A percentile compares a stretch with the other conserved stretches of the same genome.
Evolutionary conservation across 768 basidiomycete species (phyloP).

Genomic region (Psilocybe subaeruginosa): DNA sequence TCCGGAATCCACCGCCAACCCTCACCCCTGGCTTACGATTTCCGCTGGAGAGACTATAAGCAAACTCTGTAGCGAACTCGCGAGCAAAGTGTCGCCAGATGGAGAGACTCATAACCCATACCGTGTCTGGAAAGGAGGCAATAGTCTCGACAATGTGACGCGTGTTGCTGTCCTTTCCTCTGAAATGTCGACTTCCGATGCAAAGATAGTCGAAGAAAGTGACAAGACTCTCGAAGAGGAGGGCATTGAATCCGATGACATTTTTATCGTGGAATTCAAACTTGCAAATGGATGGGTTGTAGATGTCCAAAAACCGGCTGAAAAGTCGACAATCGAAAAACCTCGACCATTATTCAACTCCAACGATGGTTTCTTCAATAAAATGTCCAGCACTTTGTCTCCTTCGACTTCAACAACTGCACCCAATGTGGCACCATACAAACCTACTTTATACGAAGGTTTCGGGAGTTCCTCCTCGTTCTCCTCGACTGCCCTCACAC

Average conservation of each 20-base stretch:
- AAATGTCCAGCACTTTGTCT: slow-evolving; percentile 31
- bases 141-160: slow-evolving; percentile 36
- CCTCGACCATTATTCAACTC: slow-evolving; percentile 58
- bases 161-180: slow-evolving; percentile 35
- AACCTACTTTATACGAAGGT: slow-evolving; percentile 24
- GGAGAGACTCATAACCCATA: slow-evolving; percentile 38
- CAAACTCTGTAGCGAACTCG: slow-evolving; percentile 43
- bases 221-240: slow-evolving; percentile 61
- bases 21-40: slow-evolving; percentile 43
- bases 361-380: slow-evolving; percentile 59
- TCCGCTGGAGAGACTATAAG: slow-evolving; percentile 55
- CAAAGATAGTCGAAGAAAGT: slow-evolving; percentile 47
- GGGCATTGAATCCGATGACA: slow-evolving; percentile 61
- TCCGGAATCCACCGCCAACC: slow-evolving; percentile 23
- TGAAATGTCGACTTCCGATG: slow-evolving; percentile 31
- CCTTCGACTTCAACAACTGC: slow-evolving; percentile 13
- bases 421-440: slow-evolving; percentile 16
- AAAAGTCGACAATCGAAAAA: slow-evolving; percentile 24
- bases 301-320: slow-evolving; percentile 29
- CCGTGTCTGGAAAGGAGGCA: slow-evolving; percentile 65
- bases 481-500: slow-evolving; percentile 36
- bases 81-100: slow-evolving; percentile 34
- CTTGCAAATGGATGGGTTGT: slow-evolving; percentile 61
- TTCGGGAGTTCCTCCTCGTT: slow-evolving; percentile 24
- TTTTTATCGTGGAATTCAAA: slow-evolving; percentile 79